Evolutionary conservation across 148 eudicot species (phyloP).

Genomic region (Rhododendron vialii): DNA sequence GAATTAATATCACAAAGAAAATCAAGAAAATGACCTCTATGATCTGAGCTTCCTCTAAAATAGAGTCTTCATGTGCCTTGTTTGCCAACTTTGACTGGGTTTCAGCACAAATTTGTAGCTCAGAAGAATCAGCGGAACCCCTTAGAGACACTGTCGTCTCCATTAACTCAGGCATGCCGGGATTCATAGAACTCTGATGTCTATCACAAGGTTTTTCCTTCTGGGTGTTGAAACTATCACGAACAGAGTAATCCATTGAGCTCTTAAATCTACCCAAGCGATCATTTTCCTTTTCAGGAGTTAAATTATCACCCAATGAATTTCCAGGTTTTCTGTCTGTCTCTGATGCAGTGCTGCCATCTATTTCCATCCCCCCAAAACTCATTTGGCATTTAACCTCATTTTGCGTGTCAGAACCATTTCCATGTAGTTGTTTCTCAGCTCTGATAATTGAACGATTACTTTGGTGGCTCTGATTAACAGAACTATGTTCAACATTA

Average conservation of each 20-base stretch:
- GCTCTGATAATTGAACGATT: constrained; percentile 32
- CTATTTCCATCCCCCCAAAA: constrained; percentile 27
- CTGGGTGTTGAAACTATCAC: constrained; percentile 16
- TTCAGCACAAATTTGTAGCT: constrained; percentile 38
- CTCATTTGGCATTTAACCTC: constrained; percentile 24
- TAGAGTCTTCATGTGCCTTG: constrained; percentile 74
- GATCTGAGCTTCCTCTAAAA: constrained; percentile 79
- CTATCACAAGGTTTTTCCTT: background rate
- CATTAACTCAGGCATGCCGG: constrained; percentile 3
- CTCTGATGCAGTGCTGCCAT: constrained; percentile 27
- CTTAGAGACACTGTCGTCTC: constrained; percentile 8
- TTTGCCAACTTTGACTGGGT: constrained; percentile 32
- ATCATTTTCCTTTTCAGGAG: constrained; percentile 25
- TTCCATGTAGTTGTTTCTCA: constrained; percentile 30
- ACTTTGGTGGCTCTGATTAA: constrained; percentile 19
- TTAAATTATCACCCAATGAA: constrained; percentile 14
- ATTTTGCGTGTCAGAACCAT: constrained; percentile 28
- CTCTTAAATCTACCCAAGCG: constrained; percentile 23
- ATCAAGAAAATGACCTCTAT: constrained; percentile 59
- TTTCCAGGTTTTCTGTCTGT: constrained; percentile 26
- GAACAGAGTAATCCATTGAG: constrained; percentile 25
- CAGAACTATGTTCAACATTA: constrained; percentile 23
- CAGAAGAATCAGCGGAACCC: constrained; percentile 28
- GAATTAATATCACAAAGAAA: constrained; percentile 1
- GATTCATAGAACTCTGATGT: constrained; percentile 7